Percentiles rank a stretch among this genome's conserved stretches.
Conservation (phyloP, 2,329 filamentous ascomycete genomes). For the Pestalotiopsis sp. region DNA sequence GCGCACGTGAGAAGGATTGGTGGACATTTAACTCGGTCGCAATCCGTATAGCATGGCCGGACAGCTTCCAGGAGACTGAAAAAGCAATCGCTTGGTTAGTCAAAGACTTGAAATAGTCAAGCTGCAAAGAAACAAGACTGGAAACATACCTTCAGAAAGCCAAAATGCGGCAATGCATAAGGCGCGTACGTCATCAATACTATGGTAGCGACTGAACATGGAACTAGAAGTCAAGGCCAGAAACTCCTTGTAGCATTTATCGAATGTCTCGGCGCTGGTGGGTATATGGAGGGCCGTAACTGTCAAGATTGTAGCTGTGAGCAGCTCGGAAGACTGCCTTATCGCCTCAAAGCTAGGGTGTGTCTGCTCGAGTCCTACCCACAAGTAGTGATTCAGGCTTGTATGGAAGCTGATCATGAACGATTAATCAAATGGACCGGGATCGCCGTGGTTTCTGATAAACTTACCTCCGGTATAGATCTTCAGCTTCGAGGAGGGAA, state of each 20-base stretch:
- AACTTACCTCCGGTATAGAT: slow-evolving; percentile 44
- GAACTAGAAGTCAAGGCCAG: slow-evolving; percentile 57
- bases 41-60: slow-evolving; percentile 60
- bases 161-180: slow-evolving; percentile 67
- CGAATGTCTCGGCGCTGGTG: slow-evolving; percentile 52
- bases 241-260: slow-evolving; percentile 60
- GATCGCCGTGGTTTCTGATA: background rate
- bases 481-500: slow-evolving; percentile 48
- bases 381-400: slow-evolving; percentile 53
- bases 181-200: slow-evolving; percentile 60
- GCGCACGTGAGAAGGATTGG: slow-evolving; percentile 53
- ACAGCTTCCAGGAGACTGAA: slow-evolving; percentile 54
- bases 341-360: slow-evolving; percentile 52
- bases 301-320: slow-evolving; percentile 60
- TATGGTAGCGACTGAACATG: slow-evolving; percentile 61
- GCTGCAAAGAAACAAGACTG: no score
- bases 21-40: slow-evolving; percentile 61
- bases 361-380: slow-evolving; percentile 53
- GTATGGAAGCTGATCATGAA: slow-evolving; percentile 40
- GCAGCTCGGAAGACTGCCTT: slow-evolving; percentile 56
- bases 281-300: slow-evolving; percentile 64
- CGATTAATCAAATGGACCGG: background rate
- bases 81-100: background rate
- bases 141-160: slow-evolving; percentile 50
- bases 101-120: background rate